Evolutionary conservation across 306 rosid genomes (phyloP).

Genomic region (cucumber (Cucumis sativus)): DNA sequence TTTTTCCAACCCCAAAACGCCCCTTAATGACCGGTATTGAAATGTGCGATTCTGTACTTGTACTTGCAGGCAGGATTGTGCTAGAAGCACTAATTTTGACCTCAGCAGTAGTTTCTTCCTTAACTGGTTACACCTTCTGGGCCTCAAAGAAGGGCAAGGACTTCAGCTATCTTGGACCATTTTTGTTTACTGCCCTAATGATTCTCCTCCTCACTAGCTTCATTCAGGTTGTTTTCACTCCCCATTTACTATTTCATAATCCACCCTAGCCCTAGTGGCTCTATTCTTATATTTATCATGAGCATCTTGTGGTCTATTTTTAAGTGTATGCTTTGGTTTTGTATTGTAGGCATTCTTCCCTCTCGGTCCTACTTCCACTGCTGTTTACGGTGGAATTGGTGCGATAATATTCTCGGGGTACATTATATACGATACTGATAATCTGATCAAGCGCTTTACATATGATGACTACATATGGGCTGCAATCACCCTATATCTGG

Average conservation of each 20-base stretch:
- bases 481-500: constrained; percentile 76
- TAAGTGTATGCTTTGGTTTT: background rate
- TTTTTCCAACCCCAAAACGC: too few relatives aligned
- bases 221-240: constrained; percentile 53
- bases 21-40: background rate
- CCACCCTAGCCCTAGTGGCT: background rate
- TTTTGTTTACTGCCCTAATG: constrained; percentile 68
- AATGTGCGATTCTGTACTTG: background rate
- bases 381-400: constrained; percentile 58
- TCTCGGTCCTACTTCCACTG: constrained; percentile 58
- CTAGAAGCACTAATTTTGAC: constrained; percentile 90
- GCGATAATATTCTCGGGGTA: constrained; percentile 82
- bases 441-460: constrained; percentile 78
- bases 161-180: constrained; percentile 89
- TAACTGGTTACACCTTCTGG: constrained; percentile 89
- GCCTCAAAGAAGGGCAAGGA: constrained; percentile 98
- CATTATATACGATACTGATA: constrained; percentile 72
- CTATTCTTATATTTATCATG: background rate
- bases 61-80: constrained; percentile 67
- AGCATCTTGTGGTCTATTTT: background rate
- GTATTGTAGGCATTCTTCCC: constrained; percentile 72
- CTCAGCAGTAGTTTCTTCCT: constrained; percentile 67
- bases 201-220: constrained; percentile 53
- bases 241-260: background rate
- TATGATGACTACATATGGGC: constrained; percentile 93